phyloP scores from a whole-genome alignment of 139 green algal species.

The Dunaliella primolecta region DNA sequence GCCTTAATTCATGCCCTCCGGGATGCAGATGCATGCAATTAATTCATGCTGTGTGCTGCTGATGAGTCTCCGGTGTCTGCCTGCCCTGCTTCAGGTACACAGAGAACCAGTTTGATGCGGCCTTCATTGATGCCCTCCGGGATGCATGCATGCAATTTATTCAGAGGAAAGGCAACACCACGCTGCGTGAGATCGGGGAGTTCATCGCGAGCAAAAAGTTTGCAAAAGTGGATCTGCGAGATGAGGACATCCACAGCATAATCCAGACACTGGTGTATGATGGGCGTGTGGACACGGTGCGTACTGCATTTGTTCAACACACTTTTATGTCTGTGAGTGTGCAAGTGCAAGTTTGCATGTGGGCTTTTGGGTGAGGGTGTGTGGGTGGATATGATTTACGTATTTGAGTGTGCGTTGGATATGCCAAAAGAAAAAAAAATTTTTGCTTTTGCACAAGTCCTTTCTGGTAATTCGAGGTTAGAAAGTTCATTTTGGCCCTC shows the following conservation, averaged over 20 bases:
- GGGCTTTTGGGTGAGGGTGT: too few relatives aligned
- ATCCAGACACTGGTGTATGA: constrained; percentile 80
- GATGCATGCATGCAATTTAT: constrained; percentile 65
- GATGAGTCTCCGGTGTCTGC: too few relatives aligned
- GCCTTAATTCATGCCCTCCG: too few relatives aligned
- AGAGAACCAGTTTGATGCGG: constrained; percentile 81
- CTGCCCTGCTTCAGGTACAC: constrained; percentile 92
- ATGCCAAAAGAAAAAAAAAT: not conserved
- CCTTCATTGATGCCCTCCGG: constrained; percentile 79
- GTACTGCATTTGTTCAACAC: not conserved
- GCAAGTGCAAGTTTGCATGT: too few relatives aligned
- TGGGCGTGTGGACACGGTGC: constrained; percentile 57
- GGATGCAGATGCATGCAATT: too few relatives aligned
- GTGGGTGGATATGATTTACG: not conserved
- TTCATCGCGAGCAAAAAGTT: constrained; percentile 62
- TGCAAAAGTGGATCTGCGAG: constrained; percentile 50
- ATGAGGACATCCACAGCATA: constrained; percentile 70
- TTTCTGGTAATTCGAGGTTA: too few relatives aligned
- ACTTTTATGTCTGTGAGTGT: not conserved
- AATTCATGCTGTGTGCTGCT: too few relatives aligned
- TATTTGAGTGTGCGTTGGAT: not conserved
- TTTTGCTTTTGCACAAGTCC: not conserved
- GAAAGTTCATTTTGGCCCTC: too few relatives aligned
- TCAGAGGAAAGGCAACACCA: constrained; percentile 37
- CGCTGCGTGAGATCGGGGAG: constrained; percentile 52